Base-by-base conservation (phyloP, 192 early-diverging fungal genomes). In the Cetraspora pellucida region DNA sequence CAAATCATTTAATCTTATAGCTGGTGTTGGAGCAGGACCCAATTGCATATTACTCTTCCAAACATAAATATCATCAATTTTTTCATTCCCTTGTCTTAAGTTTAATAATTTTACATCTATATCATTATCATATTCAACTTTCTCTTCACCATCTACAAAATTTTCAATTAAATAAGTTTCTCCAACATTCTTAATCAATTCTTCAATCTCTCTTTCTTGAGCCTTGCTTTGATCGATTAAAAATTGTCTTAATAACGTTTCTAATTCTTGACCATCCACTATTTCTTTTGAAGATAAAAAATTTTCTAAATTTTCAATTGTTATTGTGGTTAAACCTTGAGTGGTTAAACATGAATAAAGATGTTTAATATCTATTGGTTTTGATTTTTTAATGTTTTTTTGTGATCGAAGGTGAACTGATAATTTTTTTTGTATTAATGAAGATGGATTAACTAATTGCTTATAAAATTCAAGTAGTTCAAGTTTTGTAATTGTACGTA, bases 401-500 rank as follows among this genome's bases (percentile, higher is more conserved):
- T 86, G 81, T 17, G 87, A 84, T 19, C 81, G 74, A 17, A 88
- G 45, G 74, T 86, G 87, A 9, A 85, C 75, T 0, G 83, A 83
- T 7, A 86, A 25, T 43, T 82, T 82, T 44, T 77, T 77, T 31
- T 14, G 25, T 7, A 11, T 2, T 16, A n/a, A 47, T 3, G 91
- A 90, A 17, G 78, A 77, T 8, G 88, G 87, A 70, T 83, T 70
- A 66, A 95, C 86, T 17, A 82, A 83, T 27, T 76, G 57, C 3
- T 89, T 80, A 77, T 86, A 91, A 72, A 95, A 95, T 23, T 82
- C 83, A 1, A 90, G 57, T 10, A 93, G 77, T n/a, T 82, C 81
- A 10, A 73, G 74, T 63, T 88, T 83, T 8, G 78, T 79, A 58
- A 14, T 25, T 45, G 17, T 17, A 44, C 72, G 14, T 30, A 61